These are phyloP conservation scores for Orbilia blumenaviensis DNA, from an alignment of 2,329 filamentous ascomycete genomes.

Conservation along the genomic window DNA sequence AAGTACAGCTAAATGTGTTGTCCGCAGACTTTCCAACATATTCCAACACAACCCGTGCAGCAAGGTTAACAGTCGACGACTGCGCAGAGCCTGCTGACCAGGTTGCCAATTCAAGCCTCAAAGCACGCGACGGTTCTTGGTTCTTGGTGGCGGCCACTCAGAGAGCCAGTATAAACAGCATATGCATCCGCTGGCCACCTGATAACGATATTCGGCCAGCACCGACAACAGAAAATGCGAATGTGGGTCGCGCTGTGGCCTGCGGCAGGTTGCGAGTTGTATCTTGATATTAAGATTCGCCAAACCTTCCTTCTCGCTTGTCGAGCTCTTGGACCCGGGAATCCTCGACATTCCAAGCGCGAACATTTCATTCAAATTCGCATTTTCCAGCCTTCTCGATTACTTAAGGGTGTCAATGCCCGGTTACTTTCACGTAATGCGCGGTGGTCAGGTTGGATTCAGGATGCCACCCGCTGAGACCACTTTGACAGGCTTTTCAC, in stretches of 20 bases:
- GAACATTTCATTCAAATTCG: not conserved
- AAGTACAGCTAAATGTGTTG: constrained; percentile 1
- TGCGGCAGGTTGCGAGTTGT: not conserved
- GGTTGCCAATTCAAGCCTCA: constrained; percentile 49
- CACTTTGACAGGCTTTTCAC: constrained; percentile 39
- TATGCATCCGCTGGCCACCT: constrained; percentile 30
- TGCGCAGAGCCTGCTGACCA: not conserved
- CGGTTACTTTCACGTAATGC: constrained; percentile 14
- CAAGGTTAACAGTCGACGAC: not conserved
- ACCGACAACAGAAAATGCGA: constrained; percentile 25
- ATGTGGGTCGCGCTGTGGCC: not conserved
- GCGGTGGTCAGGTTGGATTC: constrained; percentile 5
- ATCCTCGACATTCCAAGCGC: not conserved
- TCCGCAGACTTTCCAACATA: not conserved
- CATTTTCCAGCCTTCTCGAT: constrained; percentile 7
- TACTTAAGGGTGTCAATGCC: not conserved
- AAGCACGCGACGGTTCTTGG: constrained; percentile 43
- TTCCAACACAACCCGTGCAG: not conserved
- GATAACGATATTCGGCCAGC: constrained; percentile 34
- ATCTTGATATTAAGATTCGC: not conserved
- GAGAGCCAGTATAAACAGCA: not conserved
- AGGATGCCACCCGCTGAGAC: constrained; percentile 4
- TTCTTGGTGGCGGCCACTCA: constrained; percentile 10
- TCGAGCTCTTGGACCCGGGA: not conserved
- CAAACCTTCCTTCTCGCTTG: not conserved